Evolutionary conservation across 768 basidiomycete species (phyloP).

Genomic region (Lentinula sp.): DNA sequence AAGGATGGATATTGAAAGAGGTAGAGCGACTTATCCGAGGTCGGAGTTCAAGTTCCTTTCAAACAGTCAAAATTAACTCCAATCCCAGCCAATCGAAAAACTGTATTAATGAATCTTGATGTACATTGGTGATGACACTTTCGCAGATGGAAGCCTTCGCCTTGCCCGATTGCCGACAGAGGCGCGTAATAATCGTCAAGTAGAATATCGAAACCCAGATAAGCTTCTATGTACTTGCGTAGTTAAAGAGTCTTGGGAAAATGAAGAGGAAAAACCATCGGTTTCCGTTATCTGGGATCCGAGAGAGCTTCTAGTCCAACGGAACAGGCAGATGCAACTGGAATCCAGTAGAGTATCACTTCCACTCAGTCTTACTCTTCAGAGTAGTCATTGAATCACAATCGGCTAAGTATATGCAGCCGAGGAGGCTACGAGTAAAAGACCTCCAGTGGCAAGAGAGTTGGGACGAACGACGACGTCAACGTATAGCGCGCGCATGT

Average conservation of each 20-base stretch:
- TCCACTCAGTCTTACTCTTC: neutral
- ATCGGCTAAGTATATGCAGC: neutral
- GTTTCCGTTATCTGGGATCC: neutral
- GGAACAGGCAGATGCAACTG: neutral
- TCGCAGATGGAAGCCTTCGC: slow-evolving; percentile 16
- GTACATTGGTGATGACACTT: neutral
- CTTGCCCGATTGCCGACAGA: slow-evolving; percentile 27
- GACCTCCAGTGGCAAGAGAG: neutral
- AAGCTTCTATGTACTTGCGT: neutral
- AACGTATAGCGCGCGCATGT: neutral
- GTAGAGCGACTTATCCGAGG: slow-evolving; percentile 22
- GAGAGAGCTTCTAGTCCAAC: neutral
- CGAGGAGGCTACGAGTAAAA: neutral
- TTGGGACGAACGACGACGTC: neutral
- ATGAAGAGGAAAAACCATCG: neutral
- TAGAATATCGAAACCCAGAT: slow-evolving; percentile 16
- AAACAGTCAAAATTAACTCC: neutral
- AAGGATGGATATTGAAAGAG: slow-evolving; percentile 1
- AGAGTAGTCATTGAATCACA: too few species aligned
- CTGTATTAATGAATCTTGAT: neutral
- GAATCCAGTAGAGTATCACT: neutral
- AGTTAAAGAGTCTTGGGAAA: neutral
- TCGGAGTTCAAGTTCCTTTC: slow-evolving; percentile 5
- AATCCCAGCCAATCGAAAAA: slow-evolving; percentile 1
- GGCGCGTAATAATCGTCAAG: slow-evolving; percentile 35